phyloP scores from a whole-genome alignment of 1,139 yeast species.

The Suhomyces bolitotheri region DNA sequence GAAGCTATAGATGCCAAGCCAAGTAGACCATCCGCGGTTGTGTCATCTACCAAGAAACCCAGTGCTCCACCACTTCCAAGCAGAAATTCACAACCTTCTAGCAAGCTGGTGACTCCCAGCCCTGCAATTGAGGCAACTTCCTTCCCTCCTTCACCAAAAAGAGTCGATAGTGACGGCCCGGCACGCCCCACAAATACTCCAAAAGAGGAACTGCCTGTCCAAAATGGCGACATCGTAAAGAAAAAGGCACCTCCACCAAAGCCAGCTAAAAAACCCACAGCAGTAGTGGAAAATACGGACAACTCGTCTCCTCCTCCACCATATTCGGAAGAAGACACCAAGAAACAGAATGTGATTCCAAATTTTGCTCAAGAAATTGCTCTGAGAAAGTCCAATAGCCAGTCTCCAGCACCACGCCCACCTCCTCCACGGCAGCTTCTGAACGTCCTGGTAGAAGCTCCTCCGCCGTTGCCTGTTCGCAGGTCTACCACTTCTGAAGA shows the following conservation, averaged over 20 bases:
- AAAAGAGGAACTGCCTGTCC: constrained; percentile 1
- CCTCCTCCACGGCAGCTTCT: constrained; percentile 1
- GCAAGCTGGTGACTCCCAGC: too few species aligned
- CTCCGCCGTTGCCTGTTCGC: constrained; percentile 7
- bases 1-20: constrained; percentile 1
- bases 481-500: constrained; percentile 1
- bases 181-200: neutral
- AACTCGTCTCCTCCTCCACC: constrained; percentile 29
- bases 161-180: neutral
- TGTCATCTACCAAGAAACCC: too few species aligned
- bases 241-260: constrained; percentile 43
- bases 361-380: constrained; percentile 31
- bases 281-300: constrained; percentile 2
- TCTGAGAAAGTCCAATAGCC: constrained; percentile 4
- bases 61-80: too few species aligned
- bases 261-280: constrained; percentile 33
- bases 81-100: too few species aligned
- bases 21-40: too few species aligned
- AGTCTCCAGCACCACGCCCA: neutral
- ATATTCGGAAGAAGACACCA: constrained; percentile 18
- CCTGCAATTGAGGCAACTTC: constrained; percentile 1
- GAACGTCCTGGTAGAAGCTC: constrained; percentile 2
- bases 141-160: constrained; percentile 13
- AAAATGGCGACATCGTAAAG: constrained; percentile 1
- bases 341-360: constrained; percentile 10